Evolutionary conservation across 1,139 yeast species (phyloP).

Genomic region (Arxiozyma telluris): DNA sequence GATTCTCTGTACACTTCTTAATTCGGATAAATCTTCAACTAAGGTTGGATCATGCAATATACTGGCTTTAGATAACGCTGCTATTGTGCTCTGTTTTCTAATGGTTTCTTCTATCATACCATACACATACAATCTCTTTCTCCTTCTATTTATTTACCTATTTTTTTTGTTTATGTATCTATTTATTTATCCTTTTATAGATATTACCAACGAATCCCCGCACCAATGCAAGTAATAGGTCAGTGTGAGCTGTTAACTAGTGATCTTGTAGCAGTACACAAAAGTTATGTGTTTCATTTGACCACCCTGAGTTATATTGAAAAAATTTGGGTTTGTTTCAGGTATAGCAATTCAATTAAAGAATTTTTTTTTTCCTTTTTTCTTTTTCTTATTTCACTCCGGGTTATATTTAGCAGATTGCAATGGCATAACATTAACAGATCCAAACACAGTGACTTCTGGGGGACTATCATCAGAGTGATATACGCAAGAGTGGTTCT

Average conservation of each 20-base stretch:
- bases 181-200: background rate
- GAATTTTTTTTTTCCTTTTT: background rate
- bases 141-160: background rate
- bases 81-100: constrained; percentile 6
- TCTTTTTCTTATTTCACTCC: no score
- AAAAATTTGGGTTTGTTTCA: background rate
- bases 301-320: background rate
- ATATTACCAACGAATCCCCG: background rate
- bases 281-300: background rate
- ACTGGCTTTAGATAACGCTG: constrained; percentile 7
- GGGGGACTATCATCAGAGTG: no score
- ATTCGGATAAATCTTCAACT: constrained; percentile 27
- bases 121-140: background rate
- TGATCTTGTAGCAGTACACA: no score
- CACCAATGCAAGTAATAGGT: no score
- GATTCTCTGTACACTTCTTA: constrained; percentile 13
- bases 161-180: background rate
- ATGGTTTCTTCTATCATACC: constrained; percentile 2
- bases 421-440: background rate
- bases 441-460: background rate
- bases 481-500: no score
- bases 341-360: no score
- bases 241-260: no score
- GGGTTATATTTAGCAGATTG: background rate
- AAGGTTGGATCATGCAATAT: constrained; percentile 26